Base-by-base conservation (phyloP, 768 basidiomycete species). In the Rubroboletus satanas region DNA sequence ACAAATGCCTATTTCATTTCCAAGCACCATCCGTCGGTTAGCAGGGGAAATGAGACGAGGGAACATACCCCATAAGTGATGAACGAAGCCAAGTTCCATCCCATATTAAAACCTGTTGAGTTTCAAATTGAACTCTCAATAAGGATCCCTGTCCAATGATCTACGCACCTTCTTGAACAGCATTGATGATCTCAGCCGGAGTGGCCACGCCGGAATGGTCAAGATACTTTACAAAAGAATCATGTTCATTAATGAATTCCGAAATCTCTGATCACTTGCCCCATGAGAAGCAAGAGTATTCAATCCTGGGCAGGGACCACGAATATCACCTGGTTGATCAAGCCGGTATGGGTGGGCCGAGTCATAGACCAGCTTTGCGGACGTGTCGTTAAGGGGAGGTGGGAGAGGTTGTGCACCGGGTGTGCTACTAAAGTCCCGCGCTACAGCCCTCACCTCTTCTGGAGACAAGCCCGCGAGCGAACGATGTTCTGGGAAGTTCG, bases 241-340 rank as follows among this genome's bases (percentile, higher is more conserved):
- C 37, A 37, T 5, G 18, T 45, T n/a, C n/a, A 35, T 45, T 15
- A 8, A 11, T 28, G 33, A 49, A 44, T 23, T 1, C 8, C 7
- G 6, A 52, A 2, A 37, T 29, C 4, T 38, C 17, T 5, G 18
- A 33, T 49, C 6, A 47, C 66, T 56, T n/a, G 65, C 65, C n/a
- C 65, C 66, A 12, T 66, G 65, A 63, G 63, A 62, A 11, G 66
- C 63, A 1, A 66, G 42, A 7, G 66, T 66, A 32, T 66, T 66
- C 50, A 66, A 35, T 50, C 66, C 65, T 0, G 65, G 63, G 37
- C 58, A 66, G 7, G 65, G 66, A 5, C 66, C 65, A 45, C 65
- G 65, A 23, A 68, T 59, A 23, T 67, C 66, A 26, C 62, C 57
- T 7, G 65, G 62, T 29, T 0, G 44, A 29, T 50, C 52, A 4